A percentile compares a stretch with the other conserved stretches of the same genome.
Conservation (phyloP, 2,329 filamentous ascomycete genomes). For the Chaetomiaceae sp. region DNA sequence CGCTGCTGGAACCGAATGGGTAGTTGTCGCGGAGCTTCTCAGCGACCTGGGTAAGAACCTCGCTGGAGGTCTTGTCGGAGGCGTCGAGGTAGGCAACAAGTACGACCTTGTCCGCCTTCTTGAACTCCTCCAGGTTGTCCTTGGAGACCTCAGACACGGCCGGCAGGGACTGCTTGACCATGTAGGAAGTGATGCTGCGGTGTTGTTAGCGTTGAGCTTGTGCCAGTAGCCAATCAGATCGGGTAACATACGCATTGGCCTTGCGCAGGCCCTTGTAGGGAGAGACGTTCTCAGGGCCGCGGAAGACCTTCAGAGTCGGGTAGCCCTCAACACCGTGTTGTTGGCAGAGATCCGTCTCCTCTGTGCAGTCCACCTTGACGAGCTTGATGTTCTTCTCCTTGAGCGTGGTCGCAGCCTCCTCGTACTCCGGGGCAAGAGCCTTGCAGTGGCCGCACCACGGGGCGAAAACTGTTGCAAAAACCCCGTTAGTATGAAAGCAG, state of each 20-base stretch:
- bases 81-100: conserved; percentile 80
- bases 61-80: conserved; percentile 77
- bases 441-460: conserved; percentile 99
- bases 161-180: conserved; percentile 96
- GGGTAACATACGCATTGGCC: conserved; percentile 58
- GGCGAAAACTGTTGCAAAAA: conserved; percentile 63
- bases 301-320: conserved; percentile 98
- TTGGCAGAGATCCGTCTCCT: conserved; percentile 86
- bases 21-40: conserved; percentile 80
- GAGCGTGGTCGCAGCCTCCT: conserved; percentile 74
- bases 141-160: conserved; percentile 78
- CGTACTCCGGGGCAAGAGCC: conserved; percentile 88
- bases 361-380: conserved; percentile 91
- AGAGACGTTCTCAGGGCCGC: conserved; percentile 70
- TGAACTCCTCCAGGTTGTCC: conserved; percentile 89
- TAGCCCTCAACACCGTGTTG: conserved; percentile 91
- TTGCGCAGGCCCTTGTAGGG: conserved; percentile 89
- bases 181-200: conserved; percentile 67
- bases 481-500: conserved; percentile 4
- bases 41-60: conserved; percentile 70
- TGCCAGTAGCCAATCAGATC: not conserved
- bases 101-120: conserved; percentile 95
- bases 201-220: not conserved
- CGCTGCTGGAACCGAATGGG: conserved; percentile 84
- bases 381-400: conserved; percentile 85